Evolutionary conservation across 2,329 filamentous ascomycete genomes (phyloP), one percentile per base, ranked within the genome.

Genomic region (Colletotrichum phormii): DNA sequence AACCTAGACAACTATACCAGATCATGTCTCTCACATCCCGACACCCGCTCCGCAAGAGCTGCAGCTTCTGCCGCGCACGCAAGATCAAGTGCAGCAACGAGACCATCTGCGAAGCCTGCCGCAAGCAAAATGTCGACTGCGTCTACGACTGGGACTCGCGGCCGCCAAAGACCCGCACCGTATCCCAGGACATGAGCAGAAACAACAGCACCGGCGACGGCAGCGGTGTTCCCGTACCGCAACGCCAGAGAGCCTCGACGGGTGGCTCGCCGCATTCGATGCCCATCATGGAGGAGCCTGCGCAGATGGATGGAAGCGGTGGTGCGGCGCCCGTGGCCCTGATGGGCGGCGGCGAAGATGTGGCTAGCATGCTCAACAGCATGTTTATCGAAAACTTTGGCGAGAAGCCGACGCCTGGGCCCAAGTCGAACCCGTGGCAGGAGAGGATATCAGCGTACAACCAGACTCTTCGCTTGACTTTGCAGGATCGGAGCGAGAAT

Each of bases 51-150:
- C 79, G 81, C 60, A 77, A 80, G 31, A 82, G 80, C 1, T 82
- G 81, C 74, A 78, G 79, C 65, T 82, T 82, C 64, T 82, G 81
- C 74, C 79, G 81, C n/a, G 80, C 81, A 31, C 77, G 81, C 18
- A 82, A 82, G 75, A 82, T 82, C 76, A 82, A 82, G 65, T 82
- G 81, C 72, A 82, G 80, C 65, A 82, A 82, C 74, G 81, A 81
- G 58, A 79, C 79, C 33, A 82, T 82, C 49, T 82, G 81, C 76
- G 79, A 82, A 67, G 81, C 81, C 31, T 82, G 81, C 58, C 79
- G 80, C 53, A 78, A 79, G 51, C 81, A 82, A 66, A 80, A 79
- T 11, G 80, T 78, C 60, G 80, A 82, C 74, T 82, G 81, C 74
- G 82, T 82, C 75, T 82, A 82, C 76, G 81, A 82, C 74, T 82